These are phyloP conservation scores for Sarocladium kiliense DNA, from an alignment of 2,329 filamentous ascomycete species.

Conservation along the genomic window DNA sequence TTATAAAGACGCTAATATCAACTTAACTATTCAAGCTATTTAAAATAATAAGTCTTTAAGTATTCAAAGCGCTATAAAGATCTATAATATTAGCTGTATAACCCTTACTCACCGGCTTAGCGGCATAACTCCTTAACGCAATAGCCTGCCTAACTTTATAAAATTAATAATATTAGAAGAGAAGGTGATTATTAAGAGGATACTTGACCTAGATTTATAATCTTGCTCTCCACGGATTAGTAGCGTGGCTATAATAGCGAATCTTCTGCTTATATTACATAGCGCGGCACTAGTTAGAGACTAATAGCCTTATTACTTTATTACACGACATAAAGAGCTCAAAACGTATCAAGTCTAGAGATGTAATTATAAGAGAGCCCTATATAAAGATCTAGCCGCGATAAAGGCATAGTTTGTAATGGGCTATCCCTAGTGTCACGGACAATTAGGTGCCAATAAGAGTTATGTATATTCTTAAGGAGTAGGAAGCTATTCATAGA, in stretches of 20 bases:
- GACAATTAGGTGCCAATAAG: too few relatives aligned
- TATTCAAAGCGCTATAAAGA: not conserved
- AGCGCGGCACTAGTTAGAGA: not conserved
- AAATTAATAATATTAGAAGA: not conserved
- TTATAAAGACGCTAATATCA: too few relatives aligned
- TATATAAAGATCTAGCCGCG: conserved; percentile 6
- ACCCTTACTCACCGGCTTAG: not conserved
- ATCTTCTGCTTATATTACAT: not conserved
- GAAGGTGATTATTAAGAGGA: conserved; percentile 2
- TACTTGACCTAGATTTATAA: not conserved
- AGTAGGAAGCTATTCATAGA: too few relatives aligned
- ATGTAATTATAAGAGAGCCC: not conserved
- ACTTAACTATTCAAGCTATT: not conserved
- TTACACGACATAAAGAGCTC: not conserved
- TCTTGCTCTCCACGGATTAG: not conserved
- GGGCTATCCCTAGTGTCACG: too few relatives aligned
- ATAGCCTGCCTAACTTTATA: not conserved
- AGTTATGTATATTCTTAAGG: too few relatives aligned
- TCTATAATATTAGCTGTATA: not conserved
- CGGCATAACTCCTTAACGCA: not conserved
- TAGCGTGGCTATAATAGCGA: not conserved
- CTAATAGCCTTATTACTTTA: not conserved
- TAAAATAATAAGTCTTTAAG: not conserved
- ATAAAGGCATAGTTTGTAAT: conserved; percentile 11
- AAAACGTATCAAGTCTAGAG: not conserved